A percentile compares a stretch with the other conserved stretches of the same genome.
Conservation (phyloP, 2,329 filamentous ascomycete genomes). For the Diaporthe sp. region DNA sequence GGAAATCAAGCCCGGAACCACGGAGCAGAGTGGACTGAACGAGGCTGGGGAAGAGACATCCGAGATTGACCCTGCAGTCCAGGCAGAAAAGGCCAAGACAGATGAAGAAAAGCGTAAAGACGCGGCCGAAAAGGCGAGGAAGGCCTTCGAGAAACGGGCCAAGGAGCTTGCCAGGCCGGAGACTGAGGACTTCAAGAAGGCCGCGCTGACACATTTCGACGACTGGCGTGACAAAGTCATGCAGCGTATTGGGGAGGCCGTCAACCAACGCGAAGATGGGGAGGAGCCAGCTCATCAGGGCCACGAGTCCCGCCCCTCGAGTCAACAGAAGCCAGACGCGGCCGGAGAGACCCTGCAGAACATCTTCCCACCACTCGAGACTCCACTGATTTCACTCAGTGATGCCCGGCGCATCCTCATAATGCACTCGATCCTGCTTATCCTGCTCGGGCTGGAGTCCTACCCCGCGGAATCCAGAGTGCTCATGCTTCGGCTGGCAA, state of each 20-base stretch:
- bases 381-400: conserved; percentile 66
- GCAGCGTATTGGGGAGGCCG: conserved; percentile 76
- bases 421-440: conserved; percentile 71
- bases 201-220: conserved; percentile 78
- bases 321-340: conserved; percentile 54
- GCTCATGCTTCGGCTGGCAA: conserved; percentile 77
- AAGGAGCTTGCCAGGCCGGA: conserved; percentile 47
- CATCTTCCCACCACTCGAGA: conserved; percentile 68
- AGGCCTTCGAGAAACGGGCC: conserved; percentile 35
- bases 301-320: conserved; percentile 60
- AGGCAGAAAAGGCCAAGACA: neutral
- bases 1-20: neutral
- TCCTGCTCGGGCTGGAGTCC: conserved; percentile 79
- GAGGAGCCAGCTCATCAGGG: conserved; percentile 60
- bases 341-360: conserved; percentile 60
- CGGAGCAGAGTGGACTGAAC: neutral
- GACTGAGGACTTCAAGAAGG: conserved; percentile 57
- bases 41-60: neutral
- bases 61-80: neutral
- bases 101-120: neutral
- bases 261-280: conserved; percentile 64
- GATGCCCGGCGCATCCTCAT: conserved; percentile 39
- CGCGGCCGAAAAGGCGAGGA: conserved; percentile 31
- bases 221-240: conserved; percentile 83
- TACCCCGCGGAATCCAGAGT: conserved; percentile 83